phyloP scores from a whole-genome alignment of 2,329 filamentous ascomycete species.

The Fusarium acutatum region DNA sequence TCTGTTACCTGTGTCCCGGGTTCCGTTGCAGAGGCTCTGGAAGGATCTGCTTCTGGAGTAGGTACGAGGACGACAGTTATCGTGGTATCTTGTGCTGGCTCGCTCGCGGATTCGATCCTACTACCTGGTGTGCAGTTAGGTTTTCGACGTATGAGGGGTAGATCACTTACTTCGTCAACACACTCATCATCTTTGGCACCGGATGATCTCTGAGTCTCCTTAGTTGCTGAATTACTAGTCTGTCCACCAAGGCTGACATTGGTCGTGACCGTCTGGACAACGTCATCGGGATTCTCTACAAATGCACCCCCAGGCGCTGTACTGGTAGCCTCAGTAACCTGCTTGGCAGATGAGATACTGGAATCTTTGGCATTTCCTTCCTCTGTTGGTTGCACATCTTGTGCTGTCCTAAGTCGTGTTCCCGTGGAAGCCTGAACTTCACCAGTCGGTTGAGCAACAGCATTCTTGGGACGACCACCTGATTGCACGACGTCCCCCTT shows the following conservation, averaged over 20 bases:
- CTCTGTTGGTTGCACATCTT: background rate
- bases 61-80: background rate
- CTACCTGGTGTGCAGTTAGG: conserved; percentile 40
- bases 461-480: background rate
- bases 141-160: conserved; percentile 33
- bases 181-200: conserved; percentile 2
- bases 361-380: background rate
- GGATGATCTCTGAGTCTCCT: background rate
- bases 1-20: background rate
- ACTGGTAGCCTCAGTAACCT: background rate
- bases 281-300: background rate
- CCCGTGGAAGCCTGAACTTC: background rate
- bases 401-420: background rate
- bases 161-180: conserved; percentile 36
- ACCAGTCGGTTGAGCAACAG: background rate
- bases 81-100: background rate
- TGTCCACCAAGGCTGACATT: background rate
- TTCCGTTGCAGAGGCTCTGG: background rate
- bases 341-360: background rate
- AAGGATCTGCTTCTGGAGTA: background rate
- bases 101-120: conserved; percentile 4
- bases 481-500: background rate
- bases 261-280: background rate
- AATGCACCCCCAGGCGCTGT: conserved; percentile 18
- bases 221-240: background rate